Evolutionary conservation across 306 rosid species (phyloP), one percentile per base, ranked within the genome.

Genomic region (Neltuma alba): DNA sequence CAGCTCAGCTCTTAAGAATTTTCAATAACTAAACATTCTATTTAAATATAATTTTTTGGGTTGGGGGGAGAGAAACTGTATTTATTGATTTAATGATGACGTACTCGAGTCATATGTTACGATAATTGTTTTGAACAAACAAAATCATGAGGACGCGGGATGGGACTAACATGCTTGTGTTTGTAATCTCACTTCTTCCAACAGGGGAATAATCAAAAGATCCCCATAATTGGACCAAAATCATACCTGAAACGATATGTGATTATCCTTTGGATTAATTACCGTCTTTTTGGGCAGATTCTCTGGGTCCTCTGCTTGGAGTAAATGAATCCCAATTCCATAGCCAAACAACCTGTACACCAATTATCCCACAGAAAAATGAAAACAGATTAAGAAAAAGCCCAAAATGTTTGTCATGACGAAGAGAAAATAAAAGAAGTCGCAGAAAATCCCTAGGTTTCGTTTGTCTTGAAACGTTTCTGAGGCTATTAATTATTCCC

Each of bases 211-310:
- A 2, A 45, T 45, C 52, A 15, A 45, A 45, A 45, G 1, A 45
- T 45, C 3, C 52, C 48, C 48, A 50, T 18, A 50, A 50, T 23
- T 54, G 23, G 15, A 40, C 1, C 2, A 7, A 85, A 57, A 72
- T 16, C 79, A 71, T 52, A 85, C 97, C 97, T 92, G 97, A 33
- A 94, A 95, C 23, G 99, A 95, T 33, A 95, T 86, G 20, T 95
- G 99, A 85, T 85, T 95, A 69, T 95, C 99, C 83, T 95, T 95
- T 10, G 99, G 99, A 85, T 95, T 95, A 38, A 95, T 95, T 72
- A 84, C 85, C 0, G 78, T 76, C 84, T 92, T 95, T 85, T 68
- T 91, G 1, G 90, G 83, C 77, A 88, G 62, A 1, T 52, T 88
- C 12, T 87, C 86, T 0, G 88, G 93, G 1, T 84, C 65, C 82